phyloP scores from a whole-genome alignment of 768 basidiomycete species.

The Heimioporus sp. region DNA sequence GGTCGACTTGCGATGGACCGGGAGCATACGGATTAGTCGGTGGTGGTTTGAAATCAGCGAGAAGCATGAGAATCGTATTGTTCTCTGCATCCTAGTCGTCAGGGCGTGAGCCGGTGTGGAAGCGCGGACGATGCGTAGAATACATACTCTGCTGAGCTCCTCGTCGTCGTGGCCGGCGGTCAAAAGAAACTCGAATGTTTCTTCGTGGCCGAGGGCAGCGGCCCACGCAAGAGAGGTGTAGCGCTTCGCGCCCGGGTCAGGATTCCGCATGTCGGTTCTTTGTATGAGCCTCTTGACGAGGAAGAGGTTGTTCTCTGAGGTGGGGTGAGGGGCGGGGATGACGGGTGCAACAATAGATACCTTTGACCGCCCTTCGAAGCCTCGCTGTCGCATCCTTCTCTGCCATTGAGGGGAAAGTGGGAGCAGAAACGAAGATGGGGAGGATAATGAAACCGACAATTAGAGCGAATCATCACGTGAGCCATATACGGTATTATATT shows the following conservation, averaged over 20 bases:
- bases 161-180: constrained; percentile 89
- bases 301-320: constrained; percentile 89
- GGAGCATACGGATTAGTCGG: constrained; percentile 45
- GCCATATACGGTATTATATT: constrained; percentile 6
- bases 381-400: constrained; percentile 78
- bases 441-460: constrained; percentile 19
- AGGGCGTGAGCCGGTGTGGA: constrained; percentile 16
- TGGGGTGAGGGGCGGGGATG: constrained; percentile 7
- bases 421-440: constrained; percentile 19
- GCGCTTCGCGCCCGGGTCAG: constrained; percentile 70
- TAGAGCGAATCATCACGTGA: constrained; percentile 29
- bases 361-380: constrained; percentile 79
- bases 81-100: constrained; percentile 77
- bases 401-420: constrained; percentile 52
- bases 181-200: constrained; percentile 90
- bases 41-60: constrained; percentile 76
- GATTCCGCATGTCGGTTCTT: constrained; percentile 87
- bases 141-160: constrained; percentile 81
- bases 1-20: constrained; percentile 53
- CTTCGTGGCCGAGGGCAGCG: constrained; percentile 83
- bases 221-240: constrained; percentile 93
- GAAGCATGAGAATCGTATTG: constrained; percentile 89
- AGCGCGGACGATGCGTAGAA: constrained; percentile 3
- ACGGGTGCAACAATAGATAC: constrained; percentile 32
- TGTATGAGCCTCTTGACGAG: constrained; percentile 87